Conservation (phyloP, 306 rosid species). For the Quercus parvula region DNA sequence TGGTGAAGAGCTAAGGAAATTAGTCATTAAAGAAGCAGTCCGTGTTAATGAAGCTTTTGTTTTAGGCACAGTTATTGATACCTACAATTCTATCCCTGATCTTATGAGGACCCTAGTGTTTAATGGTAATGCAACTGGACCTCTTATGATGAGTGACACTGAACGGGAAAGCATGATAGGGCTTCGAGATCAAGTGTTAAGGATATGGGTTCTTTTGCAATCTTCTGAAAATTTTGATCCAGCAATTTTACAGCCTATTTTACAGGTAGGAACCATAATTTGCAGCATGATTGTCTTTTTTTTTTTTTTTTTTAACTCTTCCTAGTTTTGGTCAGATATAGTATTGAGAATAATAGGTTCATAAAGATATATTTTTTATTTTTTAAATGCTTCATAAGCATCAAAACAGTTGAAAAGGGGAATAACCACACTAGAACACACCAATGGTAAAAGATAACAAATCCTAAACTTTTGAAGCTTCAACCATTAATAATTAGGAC, state of each 20-base stretch:
- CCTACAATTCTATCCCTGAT: constrained; percentile 60
- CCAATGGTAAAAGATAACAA: background rate
- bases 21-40: constrained; percentile 81
- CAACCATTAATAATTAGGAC: background rate
- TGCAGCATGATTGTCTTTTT: background rate
- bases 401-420: background rate
- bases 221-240: constrained; percentile 83
- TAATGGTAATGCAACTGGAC: constrained; percentile 60
- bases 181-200: constrained; percentile 74
- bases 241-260: constrained; percentile 59
- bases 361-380: too few relatives aligned
- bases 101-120: constrained; percentile 53
- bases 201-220: constrained; percentile 71
- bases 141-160: constrained; percentile 49
- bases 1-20: constrained; percentile 65
- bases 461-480: background rate
- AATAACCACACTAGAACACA: background rate
- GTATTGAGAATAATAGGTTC: background rate
- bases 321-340: background rate
- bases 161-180: constrained; percentile 66
- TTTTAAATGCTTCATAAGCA: background rate
- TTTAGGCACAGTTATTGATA: constrained; percentile 50
- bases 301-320: background rate
- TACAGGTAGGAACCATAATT: constrained; percentile 55
- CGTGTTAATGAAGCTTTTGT: constrained; percentile 83